Evolutionary conservation across 352 stramenopile genomes (phyloP).

Genomic region (Plasmopara viticola): DNA sequence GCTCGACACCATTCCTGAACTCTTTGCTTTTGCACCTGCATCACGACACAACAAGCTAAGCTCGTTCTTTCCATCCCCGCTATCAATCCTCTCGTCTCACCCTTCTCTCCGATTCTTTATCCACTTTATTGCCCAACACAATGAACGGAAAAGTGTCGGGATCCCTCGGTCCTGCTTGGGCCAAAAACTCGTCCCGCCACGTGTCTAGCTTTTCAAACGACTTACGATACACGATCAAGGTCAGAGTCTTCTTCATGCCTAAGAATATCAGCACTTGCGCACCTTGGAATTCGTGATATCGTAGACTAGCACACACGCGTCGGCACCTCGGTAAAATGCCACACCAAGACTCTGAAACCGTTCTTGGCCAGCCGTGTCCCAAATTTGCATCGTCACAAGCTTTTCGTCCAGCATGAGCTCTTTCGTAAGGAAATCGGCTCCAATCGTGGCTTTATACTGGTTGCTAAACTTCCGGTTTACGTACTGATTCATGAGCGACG

Average conservation of each 20-base stretch:
- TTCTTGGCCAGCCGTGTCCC: conserved; percentile 98
- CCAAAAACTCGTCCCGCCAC: conserved; percentile 97
- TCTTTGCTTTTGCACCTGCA: conserved; percentile 74
- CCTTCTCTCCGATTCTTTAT: conserved; percentile 88
- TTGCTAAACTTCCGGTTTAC: conserved; percentile 98
- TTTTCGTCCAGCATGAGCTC: conserved; percentile 95
- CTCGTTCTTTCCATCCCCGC: neutral
- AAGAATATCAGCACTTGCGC: neutral
- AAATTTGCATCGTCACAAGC: conserved; percentile 97
- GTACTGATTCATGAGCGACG: conserved; percentile 99
- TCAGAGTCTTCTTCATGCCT: neutral
- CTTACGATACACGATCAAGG: conserved; percentile 18
- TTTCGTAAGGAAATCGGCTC: conserved; percentile 98
- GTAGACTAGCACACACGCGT: conserved; percentile 98
- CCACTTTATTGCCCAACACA: conserved; percentile 98
- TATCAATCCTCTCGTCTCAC: conserved; percentile 16
- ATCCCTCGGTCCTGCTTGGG: conserved; percentile 86
- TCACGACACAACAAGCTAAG: conserved; percentile 1
- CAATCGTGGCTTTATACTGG: conserved; percentile 99
- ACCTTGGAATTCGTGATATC: conserved; percentile 97
- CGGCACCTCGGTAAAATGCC: conserved; percentile 97
- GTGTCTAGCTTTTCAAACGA: conserved; percentile 97
- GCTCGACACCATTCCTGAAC: conserved; percentile 91
- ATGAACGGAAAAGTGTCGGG: conserved; percentile 96
- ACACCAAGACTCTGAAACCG: conserved; percentile 97